Percentiles rank a stretch among this genome's conserved stretches.
Conservation (phyloP, 2,329 filamentous ascomycete species). For the Phyllosticta citribraziliensis region DNA sequence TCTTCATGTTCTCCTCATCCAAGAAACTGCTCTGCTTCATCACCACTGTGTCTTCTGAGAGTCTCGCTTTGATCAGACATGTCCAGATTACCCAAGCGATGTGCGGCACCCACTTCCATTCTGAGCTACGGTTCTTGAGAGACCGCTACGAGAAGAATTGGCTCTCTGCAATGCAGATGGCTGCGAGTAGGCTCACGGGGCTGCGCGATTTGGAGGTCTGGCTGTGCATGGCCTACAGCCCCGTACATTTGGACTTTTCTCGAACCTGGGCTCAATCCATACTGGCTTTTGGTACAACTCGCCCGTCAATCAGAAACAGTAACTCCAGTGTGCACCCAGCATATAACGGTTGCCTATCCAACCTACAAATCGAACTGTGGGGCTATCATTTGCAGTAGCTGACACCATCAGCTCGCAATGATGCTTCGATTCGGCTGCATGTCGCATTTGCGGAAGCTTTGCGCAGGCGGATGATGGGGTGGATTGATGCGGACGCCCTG, state of each 20-base stretch:
- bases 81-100: slow-evolving; percentile 22
- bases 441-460: slow-evolving; percentile 21
- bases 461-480: slow-evolving; percentile 17
- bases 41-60: slow-evolving; percentile 12
- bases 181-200: neutral
- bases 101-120: slow-evolving; percentile 17
- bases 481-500: slow-evolving; percentile 21
- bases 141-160: slow-evolving; percentile 1
- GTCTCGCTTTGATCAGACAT: slow-evolving; percentile 18
- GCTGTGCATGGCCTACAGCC: slow-evolving; percentile 15
- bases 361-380: too few species aligned
- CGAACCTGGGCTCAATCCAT: neutral
- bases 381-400: too few species aligned
- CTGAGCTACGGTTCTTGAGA: slow-evolving; percentile 14
- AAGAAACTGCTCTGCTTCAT: slow-evolving; percentile 21
- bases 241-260: slow-evolving; percentile 12
- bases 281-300: neutral
- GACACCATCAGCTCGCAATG: slow-evolving; percentile 10
- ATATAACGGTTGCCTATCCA: too few species aligned
- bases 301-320: too few species aligned
- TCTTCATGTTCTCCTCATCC: slow-evolving; percentile 22
- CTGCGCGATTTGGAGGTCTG: slow-evolving; percentile 15
- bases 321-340: neutral
- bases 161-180: neutral
- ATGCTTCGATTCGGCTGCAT: slow-evolving; percentile 17